Base-by-base conservation (phyloP, 202 grass and related monocot species). In the Carex sylvatica region DNA sequence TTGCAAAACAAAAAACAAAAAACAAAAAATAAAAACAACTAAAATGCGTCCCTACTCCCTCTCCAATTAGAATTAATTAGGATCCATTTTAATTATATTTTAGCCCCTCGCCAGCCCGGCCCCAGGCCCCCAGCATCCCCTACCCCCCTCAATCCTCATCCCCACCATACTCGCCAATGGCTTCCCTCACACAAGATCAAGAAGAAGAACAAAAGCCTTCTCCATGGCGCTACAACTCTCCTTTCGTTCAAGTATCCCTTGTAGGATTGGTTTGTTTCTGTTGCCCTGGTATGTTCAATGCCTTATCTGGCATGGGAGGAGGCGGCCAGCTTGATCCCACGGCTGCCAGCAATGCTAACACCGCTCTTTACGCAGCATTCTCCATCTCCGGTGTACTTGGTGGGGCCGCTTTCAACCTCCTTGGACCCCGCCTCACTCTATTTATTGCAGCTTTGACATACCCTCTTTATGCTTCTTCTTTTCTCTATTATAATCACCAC, bases 241-340 rank as follows among this genome's bases (percentile, higher is more conserved):
- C 96, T 51, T 80, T 98, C 40, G 80, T 67, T 38, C 96, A 98
- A 87, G 96, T 98, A 13, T 80, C 53, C 0, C 89, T 98, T 9
- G 88, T 98, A 12, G 96, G 92, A 0, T 44, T 93, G 26, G 87
- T 98, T 64, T 98, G 96, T 86, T 98, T 98, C 86, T 98, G 96
- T 87, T 98, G 96, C 85, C 96, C 96, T 0, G 95, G 95, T 7
- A 98, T 98, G 95, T 98, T 98, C 92, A 98, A 98, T 89, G 95
- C 95, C 35, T 91, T 98, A 0, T 92, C 92, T 11, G 96, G 92
- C 35, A 89, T 98, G 24, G 96, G 96, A 73, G 96, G 96, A 71
- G 96, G 83, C 6, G 96, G 96, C 0, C 96, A 98, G 92, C 22
- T 95, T 15, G 86, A 95, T 85, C 44, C 40, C 58, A 66, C 31